These are phyloP conservation scores for Quercus gilva DNA, from an alignment of 306 rosid genomes.

Conservation along the genomic window DNA sequence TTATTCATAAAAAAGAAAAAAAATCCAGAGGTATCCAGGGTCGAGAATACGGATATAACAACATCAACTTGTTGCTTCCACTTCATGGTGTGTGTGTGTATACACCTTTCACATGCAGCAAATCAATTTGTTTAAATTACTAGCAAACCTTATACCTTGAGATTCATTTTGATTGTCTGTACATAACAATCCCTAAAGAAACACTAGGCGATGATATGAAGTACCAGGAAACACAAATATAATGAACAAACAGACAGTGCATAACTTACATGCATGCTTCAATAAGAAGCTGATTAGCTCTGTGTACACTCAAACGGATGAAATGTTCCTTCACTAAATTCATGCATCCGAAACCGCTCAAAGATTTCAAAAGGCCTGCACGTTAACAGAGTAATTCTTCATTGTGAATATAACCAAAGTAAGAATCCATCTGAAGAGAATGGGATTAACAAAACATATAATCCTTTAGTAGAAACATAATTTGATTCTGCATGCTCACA, in stretches of 20 bases:
- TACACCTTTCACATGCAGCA: background rate
- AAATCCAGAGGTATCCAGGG: background rate
- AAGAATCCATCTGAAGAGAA: background rate
- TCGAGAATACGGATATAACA: background rate
- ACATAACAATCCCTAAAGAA: too few species aligned
- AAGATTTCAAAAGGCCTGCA: slow-evolving; percentile 80
- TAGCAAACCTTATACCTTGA: background rate
- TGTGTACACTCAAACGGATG: slow-evolving; percentile 98
- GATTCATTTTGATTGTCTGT: background rate
- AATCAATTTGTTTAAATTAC: background rate
- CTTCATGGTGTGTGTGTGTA: background rate
- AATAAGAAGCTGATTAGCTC: slow-evolving; percentile 47
- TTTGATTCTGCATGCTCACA: background rate
- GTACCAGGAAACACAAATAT: background rate
- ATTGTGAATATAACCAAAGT: background rate
- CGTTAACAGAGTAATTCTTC: slow-evolving; percentile 13
- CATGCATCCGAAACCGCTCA: slow-evolving; percentile 84
- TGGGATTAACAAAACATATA: background rate
- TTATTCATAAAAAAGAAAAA: background rate
- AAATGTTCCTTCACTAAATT: slow-evolving; percentile 82
- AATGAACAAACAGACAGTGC: background rate
- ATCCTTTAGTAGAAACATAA: background rate
- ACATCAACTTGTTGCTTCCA: background rate
- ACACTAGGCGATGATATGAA: background rate
- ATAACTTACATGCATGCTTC: slow-evolving; percentile 16